Evolutionary conservation across 257 asterid species (phyloP), one percentile per base, ranked within the genome.

Genomic region (Solanum arcanum): DNA sequence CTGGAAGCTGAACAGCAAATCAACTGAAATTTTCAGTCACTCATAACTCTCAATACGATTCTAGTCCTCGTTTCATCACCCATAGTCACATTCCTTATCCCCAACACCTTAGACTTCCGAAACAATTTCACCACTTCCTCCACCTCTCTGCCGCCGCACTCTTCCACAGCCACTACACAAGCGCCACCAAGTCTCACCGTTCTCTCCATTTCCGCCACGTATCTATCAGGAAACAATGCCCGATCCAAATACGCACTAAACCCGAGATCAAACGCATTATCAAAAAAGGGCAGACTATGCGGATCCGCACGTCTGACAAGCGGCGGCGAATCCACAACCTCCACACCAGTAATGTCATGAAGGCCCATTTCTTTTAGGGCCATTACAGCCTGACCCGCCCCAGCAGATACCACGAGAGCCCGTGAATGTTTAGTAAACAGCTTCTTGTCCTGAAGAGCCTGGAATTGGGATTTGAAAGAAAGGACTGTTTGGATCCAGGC

Each of bases 141-240:
- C 88, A 94, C 97, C 74, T 89, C 97, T 20, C 46, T 89, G 13
- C 62, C 74, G 68, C 94, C 96, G 85, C 98, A 94, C 86, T 93
- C 96, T 90, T 94, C 98, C 88, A 96, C 98, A 9, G 93, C 92
- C 89, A 95, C 99, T 49, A 96, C 94, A 87, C 98, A 95, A 74
- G 92, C 86, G 27, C 99, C 99, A 7, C 98, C 98, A 13, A 62
- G 69, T 87, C 91, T 93, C 88, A 94, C 98, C 29, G 94, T 92
- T 91, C 98, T 89, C 95, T 96, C 98, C 90, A 95, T 93, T 94
- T 96, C 98, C 73, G 75, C 91, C 77, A 88, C 98, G 56, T 94
- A 95, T 87, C 98, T 91, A 41, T 37, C 87, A 46, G 95, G 95
- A 89, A 94, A 95, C 86, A 96, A 88, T 11, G 95, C 97, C 91